A percentile compares a stretch with the other conserved stretches of the same genome.
phyloP scores from a whole-genome alignment of 306 rosid species.

The Senna tora region DNA sequence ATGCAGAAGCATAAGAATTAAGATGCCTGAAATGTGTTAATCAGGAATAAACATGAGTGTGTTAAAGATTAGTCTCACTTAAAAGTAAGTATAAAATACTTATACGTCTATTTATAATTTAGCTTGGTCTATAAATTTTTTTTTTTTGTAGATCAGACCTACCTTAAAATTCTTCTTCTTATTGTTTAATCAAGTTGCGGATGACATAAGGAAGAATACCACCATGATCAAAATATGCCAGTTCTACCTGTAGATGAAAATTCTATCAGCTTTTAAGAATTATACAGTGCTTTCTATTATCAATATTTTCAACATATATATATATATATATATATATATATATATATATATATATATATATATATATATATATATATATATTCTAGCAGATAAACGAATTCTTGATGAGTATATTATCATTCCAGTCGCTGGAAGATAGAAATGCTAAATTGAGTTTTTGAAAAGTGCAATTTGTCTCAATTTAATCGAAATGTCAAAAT shows the following conservation, averaged over 20 bases:
- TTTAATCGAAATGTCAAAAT: too few relatives aligned
- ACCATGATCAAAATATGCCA: constrained; percentile 81
- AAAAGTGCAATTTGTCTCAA: too few relatives aligned
- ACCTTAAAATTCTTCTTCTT: background rate
- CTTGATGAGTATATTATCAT: background rate
- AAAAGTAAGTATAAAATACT: too few relatives aligned
- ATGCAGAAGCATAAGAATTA: background rate
- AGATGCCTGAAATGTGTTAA: background rate
- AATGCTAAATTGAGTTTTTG: too few relatives aligned
- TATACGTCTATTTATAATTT: background rate
- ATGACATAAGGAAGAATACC: constrained; percentile 90
- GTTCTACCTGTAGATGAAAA: constrained; percentile 66
- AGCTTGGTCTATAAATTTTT: background rate
- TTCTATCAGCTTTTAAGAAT: background rate
- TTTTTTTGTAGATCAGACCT: background rate
- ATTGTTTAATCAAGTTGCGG: constrained; percentile 64
- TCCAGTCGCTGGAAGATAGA: too few relatives aligned
- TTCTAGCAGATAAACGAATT: background rate
- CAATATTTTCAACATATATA: background rate
- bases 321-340: too few relatives aligned
- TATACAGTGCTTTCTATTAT: background rate
- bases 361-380: too few relatives aligned
- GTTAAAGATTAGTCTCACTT: too few relatives aligned
- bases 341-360: too few relatives aligned
- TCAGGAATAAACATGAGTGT: background rate